These are phyloP conservation scores for Cytospora piceae DNA, from an alignment of 2,329 filamentous ascomycete genomes.

Conservation along the genomic window DNA sequence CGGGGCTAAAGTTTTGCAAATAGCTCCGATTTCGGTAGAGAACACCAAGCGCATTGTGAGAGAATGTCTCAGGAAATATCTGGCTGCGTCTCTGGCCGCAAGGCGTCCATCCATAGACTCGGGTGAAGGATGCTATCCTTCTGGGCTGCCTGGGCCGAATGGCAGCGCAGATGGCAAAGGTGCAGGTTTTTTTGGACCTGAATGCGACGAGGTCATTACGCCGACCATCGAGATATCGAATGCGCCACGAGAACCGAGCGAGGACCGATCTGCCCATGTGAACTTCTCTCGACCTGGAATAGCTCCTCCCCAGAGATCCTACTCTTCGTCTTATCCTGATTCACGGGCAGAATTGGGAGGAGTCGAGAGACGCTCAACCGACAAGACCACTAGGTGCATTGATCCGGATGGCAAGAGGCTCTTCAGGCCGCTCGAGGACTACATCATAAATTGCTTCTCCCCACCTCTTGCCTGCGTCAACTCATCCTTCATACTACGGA, in stretches of 20 bases:
- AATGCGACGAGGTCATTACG: slow-evolving; percentile 8
- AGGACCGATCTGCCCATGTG: slow-evolving; percentile 37
- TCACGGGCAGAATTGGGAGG: slow-evolving; percentile 33
- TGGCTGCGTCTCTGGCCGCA: slow-evolving; percentile 37
- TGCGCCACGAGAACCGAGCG: neutral
- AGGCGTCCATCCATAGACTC: slow-evolving; percentile 21
- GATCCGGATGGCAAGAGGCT: slow-evolving; percentile 57
- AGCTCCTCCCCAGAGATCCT: slow-evolving; percentile 40
- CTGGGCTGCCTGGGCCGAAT: slow-evolving; percentile 12
- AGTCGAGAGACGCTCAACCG: slow-evolving; percentile 27
- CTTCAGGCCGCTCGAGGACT: slow-evolving; percentile 79
- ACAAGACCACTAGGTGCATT: slow-evolving; percentile 29
- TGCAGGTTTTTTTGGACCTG: slow-evolving; percentile 2
- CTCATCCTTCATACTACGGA: slow-evolving; percentile 64
- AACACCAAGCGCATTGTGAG: slow-evolving; percentile 58
- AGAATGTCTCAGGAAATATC: slow-evolving; percentile 45
- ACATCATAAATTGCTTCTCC: slow-evolving; percentile 70
- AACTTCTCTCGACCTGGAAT: slow-evolving; percentile 14
- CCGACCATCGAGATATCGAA: slow-evolving; percentile 23
- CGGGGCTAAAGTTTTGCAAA: slow-evolving; percentile 15
- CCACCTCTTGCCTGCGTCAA: slow-evolving; percentile 72
- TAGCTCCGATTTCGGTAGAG: slow-evolving; percentile 57
- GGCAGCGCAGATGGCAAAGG: slow-evolving; percentile 1
- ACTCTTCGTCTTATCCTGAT: slow-evolving; percentile 52
- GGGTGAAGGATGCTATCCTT: slow-evolving; percentile 20